Conservation (phyloP, 768 basidiomycete species). For the Rhodotorula toruloides region DNA sequence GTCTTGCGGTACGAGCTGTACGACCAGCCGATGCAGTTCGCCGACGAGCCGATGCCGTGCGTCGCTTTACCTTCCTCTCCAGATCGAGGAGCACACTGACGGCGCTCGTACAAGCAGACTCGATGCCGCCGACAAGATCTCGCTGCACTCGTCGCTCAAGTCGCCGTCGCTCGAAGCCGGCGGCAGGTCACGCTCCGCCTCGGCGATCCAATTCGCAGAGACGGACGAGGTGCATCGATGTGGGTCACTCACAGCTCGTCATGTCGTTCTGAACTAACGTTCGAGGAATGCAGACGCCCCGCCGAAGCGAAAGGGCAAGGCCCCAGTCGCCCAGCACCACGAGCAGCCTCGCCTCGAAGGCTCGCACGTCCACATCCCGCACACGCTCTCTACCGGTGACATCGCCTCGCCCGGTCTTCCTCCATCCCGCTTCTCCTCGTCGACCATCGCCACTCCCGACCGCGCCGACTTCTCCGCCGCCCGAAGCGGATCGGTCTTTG, state of each 20-base stretch:
- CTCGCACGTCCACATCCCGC: conserved; percentile 11
- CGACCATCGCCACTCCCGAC: neutral
- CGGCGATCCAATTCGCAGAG: conserved; percentile 18
- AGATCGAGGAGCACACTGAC: neutral
- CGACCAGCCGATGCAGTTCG: conserved; percentile 69
- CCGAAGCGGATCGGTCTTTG: conserved; percentile 13
- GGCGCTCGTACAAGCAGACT: neutral
- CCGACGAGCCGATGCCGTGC: conserved; percentile 65
- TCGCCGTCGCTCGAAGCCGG: conserved; percentile 6
- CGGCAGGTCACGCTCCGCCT: neutral
- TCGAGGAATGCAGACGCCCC: too few relatives aligned
- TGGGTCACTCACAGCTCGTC: neutral
- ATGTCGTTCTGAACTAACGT: neutral
- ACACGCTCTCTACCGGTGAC: neutral
- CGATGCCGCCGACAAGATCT: conserved; percentile 46
- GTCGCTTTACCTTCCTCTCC: neutral
- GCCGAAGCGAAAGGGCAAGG: neutral
- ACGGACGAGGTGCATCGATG: conserved; percentile 23
- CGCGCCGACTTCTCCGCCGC: conserved; percentile 10
- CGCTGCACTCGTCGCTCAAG: conserved; percentile 39
- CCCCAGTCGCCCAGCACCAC: conserved; percentile 9
- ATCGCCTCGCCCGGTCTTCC: conserved; percentile 6
- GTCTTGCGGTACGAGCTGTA: conserved; percentile 80
- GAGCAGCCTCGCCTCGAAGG: conserved; percentile 16
- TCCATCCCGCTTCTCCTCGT: neutral